phyloP scores from a whole-genome alignment of 495 filamentous ascomycete genomes.

The Daldinia loculata region DNA sequence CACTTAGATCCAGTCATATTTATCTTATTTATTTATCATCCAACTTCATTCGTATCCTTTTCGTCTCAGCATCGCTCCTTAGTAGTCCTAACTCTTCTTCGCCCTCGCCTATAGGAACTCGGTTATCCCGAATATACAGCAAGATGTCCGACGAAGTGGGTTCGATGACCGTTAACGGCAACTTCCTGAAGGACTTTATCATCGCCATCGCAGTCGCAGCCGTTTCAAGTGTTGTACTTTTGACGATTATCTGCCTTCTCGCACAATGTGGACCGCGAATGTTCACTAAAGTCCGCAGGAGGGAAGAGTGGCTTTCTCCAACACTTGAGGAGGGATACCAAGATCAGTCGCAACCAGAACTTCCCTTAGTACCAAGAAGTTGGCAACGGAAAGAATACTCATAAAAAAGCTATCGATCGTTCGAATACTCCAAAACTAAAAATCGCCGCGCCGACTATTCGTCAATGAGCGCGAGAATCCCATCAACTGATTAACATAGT shows the following conservation, averaged over 20 bases:
- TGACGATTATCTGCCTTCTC: conserved; percentile 33
- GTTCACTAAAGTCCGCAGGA: conserved; percentile 24
- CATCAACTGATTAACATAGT: background rate
- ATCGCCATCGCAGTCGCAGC: conserved; percentile 34
- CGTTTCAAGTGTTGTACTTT: conserved; percentile 21
- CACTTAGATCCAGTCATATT: background rate
- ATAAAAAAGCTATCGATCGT: background rate
- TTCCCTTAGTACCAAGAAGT: conserved; percentile 15
- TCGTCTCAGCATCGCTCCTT: background rate
- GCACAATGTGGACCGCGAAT: conserved; percentile 39
- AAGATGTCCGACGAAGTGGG: background rate
- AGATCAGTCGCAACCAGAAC: conserved; percentile 13
- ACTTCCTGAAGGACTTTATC: conserved; percentile 30
- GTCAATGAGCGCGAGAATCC: background rate
- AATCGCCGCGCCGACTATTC: background rate
- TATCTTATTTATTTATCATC: background rate
- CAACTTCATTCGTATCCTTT: too few species aligned
- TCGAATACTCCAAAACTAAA: background rate
- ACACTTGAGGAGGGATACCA: conserved; percentile 25
- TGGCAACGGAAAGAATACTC: conserved; percentile 2
- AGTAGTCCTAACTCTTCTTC: background rate
- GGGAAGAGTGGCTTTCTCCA: conserved; percentile 38
- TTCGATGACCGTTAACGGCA: conserved; percentile 1
- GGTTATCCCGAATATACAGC: background rate
- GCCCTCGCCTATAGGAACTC: background rate